Base-by-base conservation (phyloP, 106 monocot genomes). In the Apostasia ramifera region DNA sequence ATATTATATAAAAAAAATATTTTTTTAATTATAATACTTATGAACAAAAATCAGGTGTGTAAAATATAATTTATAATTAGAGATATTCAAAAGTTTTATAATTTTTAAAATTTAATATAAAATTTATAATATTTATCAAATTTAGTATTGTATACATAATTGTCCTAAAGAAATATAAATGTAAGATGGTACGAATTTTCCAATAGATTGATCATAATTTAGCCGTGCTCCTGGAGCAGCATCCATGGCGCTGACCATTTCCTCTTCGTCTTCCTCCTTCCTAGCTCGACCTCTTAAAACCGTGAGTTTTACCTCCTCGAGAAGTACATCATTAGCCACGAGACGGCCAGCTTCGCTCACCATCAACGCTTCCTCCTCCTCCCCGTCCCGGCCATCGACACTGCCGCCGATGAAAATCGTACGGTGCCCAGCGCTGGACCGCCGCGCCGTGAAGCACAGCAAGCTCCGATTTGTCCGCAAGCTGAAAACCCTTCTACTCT, bases 401-500 rank as follows among this genome's bases (percentile, higher is more conserved):
- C 64, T 57, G 52, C 70, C 70, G 47, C 65, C 65, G 48, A 65
- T 65, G 65, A 93, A 80, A 59, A 71, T 78, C 41, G 72, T 77
- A 49, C 83, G 85, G 46, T 89, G 57, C 75, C 89, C 80, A 1
- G 13, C 80, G 6, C 86, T 97, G 2, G 97, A 97, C 77, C 84
- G 82, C 58, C 84, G 77, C 53, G 89, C 92, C n/a, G 47, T 86
- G 15, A 66, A 67, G 67, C 74, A 86, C 74, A 84, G 66, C 83
- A 82, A 71, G 52, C 89, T 92, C 70, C 84, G 89, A 8, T 97
- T 97, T 83, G 92, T 81, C 51, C 76, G 85, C 67, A 97, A 92
- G 69, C 77, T 97, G 52, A 71, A 63, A 6, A 87, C 80, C 47
- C 86, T 97, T 44, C 91, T 97, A 67, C 97, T 97, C 61, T 92